phyloP scores from a whole-genome alignment of 805 yeast genomes.

The Myxozyma geophila region DNA sequence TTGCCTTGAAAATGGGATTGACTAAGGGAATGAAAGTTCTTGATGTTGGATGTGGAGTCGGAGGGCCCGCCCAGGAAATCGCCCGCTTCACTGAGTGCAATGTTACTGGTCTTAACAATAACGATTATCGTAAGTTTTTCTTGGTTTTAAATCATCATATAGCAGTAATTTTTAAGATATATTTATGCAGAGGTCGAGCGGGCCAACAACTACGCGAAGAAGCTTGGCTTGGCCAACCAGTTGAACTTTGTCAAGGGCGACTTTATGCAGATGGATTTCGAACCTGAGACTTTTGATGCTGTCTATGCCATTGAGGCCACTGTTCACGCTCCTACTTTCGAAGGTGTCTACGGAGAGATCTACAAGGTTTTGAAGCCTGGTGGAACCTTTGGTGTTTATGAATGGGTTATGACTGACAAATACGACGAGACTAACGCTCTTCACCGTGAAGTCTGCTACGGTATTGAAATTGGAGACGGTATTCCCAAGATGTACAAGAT shows the following conservation, averaged over 20 bases:
- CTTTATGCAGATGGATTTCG: constrained; percentile 98
- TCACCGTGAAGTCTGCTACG: constrained; percentile 94
- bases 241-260: constrained; percentile 92
- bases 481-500: constrained; percentile 93
- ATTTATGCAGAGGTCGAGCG: constrained; percentile 69
- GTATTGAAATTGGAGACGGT: constrained; percentile 98
- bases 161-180: background rate
- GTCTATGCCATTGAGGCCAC: constrained; percentile 99
- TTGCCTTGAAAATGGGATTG: constrained; percentile 85
- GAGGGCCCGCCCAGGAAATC: constrained; percentile 98
- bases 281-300: constrained; percentile 87
- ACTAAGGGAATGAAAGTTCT: constrained; percentile 81
- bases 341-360: constrained; percentile 94
- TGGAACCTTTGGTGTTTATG: constrained; percentile 96
- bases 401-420: constrained; percentile 97
- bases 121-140: constrained; percentile 66
- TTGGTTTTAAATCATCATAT: background rate
- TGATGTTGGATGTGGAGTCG: constrained; percentile 99
- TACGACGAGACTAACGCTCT: constrained; percentile 85
- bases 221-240: constrained; percentile 68
- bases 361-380: constrained; percentile 97
- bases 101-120: constrained; percentile 91
- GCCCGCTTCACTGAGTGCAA: constrained; percentile 85
- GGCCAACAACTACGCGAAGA: constrained; percentile 79
- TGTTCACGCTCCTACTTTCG: constrained; percentile 94